phyloP scores from a whole-genome alignment of 2,329 filamentous ascomycete species.

The Acephala macrosclerotiorum region DNA sequence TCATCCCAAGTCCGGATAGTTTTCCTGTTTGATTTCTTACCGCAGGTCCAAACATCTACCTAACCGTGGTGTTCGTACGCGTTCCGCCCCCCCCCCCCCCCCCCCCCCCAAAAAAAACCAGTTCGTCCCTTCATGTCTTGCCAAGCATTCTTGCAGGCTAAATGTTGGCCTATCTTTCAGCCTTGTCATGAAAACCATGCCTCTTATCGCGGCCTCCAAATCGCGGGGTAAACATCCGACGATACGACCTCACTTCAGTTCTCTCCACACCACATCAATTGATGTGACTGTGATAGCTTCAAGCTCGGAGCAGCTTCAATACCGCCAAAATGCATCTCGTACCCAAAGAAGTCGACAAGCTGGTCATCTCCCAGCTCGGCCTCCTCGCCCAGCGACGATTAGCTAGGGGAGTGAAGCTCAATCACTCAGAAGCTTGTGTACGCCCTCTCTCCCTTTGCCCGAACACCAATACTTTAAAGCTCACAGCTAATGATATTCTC shows the following conservation, averaged over 20 bases:
- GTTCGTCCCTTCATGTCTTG: slow-evolving; percentile 6
- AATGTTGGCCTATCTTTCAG: background rate
- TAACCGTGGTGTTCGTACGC: background rate
- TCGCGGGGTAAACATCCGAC: slow-evolving; percentile 16
- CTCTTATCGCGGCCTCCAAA: background rate
- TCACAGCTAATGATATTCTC: slow-evolving; percentile 26
- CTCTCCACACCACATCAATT: slow-evolving; percentile 13
- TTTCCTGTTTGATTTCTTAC: background rate
- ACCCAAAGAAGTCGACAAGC: slow-evolving; percentile 80
- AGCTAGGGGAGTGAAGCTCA: slow-evolving; percentile 86
- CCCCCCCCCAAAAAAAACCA: background rate
- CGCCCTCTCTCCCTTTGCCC: slow-evolving; percentile 35
- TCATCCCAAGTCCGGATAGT: background rate
- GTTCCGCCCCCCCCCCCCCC: background rate
- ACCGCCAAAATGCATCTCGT: slow-evolving; percentile 53
- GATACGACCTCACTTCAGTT: background rate
- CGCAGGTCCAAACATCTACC: background rate
- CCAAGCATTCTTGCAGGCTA: background rate
- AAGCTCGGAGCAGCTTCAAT: background rate
- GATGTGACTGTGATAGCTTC: background rate
- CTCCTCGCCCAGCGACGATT: slow-evolving; percentile 86
- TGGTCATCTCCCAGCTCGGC: slow-evolving; percentile 88
- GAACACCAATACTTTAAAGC: too few species aligned
- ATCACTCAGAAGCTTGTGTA: slow-evolving; percentile 88
- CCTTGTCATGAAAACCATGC: background rate